Conservation (phyloP, 106 monocot genomes). For the Agapanthus africanus region DNA sequence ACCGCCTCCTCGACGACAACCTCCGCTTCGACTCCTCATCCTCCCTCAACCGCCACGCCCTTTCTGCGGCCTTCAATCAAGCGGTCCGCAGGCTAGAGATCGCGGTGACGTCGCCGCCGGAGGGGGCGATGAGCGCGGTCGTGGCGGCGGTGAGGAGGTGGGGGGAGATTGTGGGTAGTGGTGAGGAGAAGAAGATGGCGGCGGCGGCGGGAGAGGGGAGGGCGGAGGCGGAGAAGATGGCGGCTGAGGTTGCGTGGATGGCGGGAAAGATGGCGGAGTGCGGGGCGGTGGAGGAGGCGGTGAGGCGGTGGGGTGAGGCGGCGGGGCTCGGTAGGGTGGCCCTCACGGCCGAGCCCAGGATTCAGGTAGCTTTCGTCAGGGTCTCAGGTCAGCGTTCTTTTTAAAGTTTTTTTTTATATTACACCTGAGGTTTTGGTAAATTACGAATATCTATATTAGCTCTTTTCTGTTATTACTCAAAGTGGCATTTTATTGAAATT, state of each 20-base stretch:
- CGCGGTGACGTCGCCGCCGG: constrained; percentile 1
- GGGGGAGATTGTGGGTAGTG: neutral
- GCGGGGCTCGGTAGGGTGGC: constrained; percentile 22
- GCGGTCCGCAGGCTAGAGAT: constrained; percentile 36
- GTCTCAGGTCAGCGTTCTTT: constrained; percentile 42
- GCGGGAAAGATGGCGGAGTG: constrained; percentile 61
- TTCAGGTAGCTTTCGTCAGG: constrained; percentile 59
- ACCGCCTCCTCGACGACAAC: constrained; percentile 60
- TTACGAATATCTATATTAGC: neutral
- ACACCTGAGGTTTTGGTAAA: neutral
- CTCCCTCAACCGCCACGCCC: constrained; percentile 27
- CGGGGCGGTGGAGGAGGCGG: constrained; percentile 50
- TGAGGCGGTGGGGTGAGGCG: constrained; percentile 42
- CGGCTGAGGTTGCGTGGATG: constrained; percentile 70
- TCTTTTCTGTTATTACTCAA: no score
- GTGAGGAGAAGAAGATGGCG: neutral
- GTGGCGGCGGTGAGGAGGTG: constrained; percentile 11
- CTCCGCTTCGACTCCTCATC: constrained; percentile 19
- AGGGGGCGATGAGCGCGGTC: constrained; percentile 6
- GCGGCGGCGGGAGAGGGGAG: constrained; percentile 6
- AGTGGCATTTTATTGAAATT: no score
- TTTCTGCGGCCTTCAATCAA: constrained; percentile 21
- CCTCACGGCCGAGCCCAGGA: constrained; percentile 36
- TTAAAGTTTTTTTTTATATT: neutral
- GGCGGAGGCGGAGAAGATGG: constrained; percentile 55